Base-by-base conservation (phyloP, 495 filamentous ascomycete genomes). In the Talaromyces borbonicus region DNA sequence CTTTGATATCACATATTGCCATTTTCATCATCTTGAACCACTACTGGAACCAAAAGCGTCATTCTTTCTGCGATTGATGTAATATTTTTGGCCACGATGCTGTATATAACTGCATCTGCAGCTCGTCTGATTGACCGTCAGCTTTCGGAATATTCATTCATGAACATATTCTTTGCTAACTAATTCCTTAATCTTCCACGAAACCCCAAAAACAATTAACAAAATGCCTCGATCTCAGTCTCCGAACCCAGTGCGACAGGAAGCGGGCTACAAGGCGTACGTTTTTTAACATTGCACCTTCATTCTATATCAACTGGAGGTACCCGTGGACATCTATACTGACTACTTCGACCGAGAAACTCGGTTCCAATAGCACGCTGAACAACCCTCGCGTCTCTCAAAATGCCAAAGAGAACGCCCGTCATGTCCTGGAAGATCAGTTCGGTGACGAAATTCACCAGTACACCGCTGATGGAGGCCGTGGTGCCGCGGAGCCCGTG, bases 231-330 rank as follows among this genome's bases (percentile, higher is more conserved):
- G 43, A 18, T 46, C 43, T 19, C 9, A 15, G 14, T 46, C 43
- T 20, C 43, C 22, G 20, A 12, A 46, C 26, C 43, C 43, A 11
- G 26, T n/a, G 19, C 51, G 51, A 48, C 53, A 50, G 36, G 52
- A 51, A 15, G 48, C 48, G 4, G 52, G 54, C 7, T 57, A 49
- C 46, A 54, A 57, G 37, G 54, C 52, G 52, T 54, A 36, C 22
- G 40, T 36, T 23, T 19, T 30, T 32, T 14, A 9, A 39, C 49
- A n/a, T 19, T 32, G 8, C 11, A 5, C 30, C 33, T 38, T 20
- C 29, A 22, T 8, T 14, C 1, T 26, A n/a, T n/a, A n/a, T n/a
- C n/a, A n/a, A n/a, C n/a, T n/a, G n/a, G n/a, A n/a, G n/a, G n/a
- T n/a, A n/a, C n/a, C n/a, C n/a, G n/a, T n/a, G 9, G 0, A 43